Base-by-base conservation (phyloP, 2,329 filamentous ascomycete genomes). In the Elsinoe fawcettii region DNA sequence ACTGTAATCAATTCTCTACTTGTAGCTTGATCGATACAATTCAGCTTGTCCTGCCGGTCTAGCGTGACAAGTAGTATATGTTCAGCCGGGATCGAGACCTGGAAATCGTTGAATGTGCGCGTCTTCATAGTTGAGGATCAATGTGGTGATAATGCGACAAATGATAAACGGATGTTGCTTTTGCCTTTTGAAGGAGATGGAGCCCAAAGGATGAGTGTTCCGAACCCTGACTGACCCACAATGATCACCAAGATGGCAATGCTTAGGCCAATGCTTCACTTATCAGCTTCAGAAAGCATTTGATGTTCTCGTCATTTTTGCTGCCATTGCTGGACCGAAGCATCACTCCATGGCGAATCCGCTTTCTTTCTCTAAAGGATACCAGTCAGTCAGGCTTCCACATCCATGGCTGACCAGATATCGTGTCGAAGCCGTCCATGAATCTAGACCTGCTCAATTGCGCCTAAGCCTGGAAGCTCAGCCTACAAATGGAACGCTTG, bases 21-120 rank as follows among this genome's bases (percentile, higher is more conserved):
- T 0, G 74, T 69, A 3, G 51, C 46, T 43, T 56, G 47, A 25
- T 58, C 56, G 9, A 60, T 27, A 39, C 59, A 60, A 18, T 49
- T 59, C n/a, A 60, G 60, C 49, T 61, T 57, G 1, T 61, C 55
- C 2, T 57, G 34, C 34, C 46, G 16, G 53, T n/a, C 66, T 65
- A 56, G 66, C 75, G 77, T 79, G 25, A 81, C 74, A 57, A 79
- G 74, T 8, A 81, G 70, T 54, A 80, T 73, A 60, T 73, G 67
- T 1, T 73, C 71, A 16, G 71, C 69, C 1, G 78, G 78, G 60
- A 76, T 78, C 53, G 70, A 69, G 60, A 80, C 71, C 5, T 46
- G 36, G 12, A 62, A 62, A 16, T 62, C 23, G 22, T 55, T 30
- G 36, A 5, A 39, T 18, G 5, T 39, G 36, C 36, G 5, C 14